Evolutionary conservation across 2,329 filamentous ascomycete species (phyloP), one percentile per base, ranked within the genome.

Genomic region (Purpureocillium lavendulum): DNA sequence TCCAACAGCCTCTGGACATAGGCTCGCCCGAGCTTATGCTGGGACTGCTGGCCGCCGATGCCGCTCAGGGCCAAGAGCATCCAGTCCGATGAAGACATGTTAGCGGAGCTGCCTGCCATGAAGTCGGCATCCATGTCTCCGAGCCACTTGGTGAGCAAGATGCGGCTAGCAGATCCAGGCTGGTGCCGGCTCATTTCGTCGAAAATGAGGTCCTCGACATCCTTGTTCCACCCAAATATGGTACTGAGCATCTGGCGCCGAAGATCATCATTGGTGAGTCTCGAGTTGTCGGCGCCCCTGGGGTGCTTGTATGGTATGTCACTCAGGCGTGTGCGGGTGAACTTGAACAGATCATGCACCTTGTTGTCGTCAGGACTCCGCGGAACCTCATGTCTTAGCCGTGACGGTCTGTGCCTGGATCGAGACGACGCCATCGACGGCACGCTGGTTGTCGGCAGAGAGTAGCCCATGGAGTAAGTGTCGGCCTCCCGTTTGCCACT

Each of bases 81-180:
- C 92, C 92, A 98, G 61, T 97, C 92, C 0, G 87, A 86, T 3
- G 85, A 87, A 9, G 87, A 90, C 75, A 92, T 89, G n/a, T 86
- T 83, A 49, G 90, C 80, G 0, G 87, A 84, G 33, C 79, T 85
- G 3, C 85, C 79, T 10, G 80, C 75, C 75, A 95, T 85, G 31
- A 87, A 74, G 52, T 95, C 87, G 1, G 82, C 75, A 43, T 87
- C 81, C 30, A 87, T 78, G 45, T 95, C 85, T 12, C 89, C 88
- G 0, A 98, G 75, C 92, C 92, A 98, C 60, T 94, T 94, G 2
- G 87, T 75, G 4, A 98, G 73, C 30, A 97, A 72, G 38, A 97
- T 85, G 11, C 84, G 80, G 45, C 79, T 84, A 2, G 86, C 75
- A 5, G 87, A 90, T 7, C 85, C 83, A 3, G 72, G 61, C 2